Base-by-base conservation (phyloP, 2,329 filamentous ascomycete species). In the Fusarium ramigenum region DNA sequence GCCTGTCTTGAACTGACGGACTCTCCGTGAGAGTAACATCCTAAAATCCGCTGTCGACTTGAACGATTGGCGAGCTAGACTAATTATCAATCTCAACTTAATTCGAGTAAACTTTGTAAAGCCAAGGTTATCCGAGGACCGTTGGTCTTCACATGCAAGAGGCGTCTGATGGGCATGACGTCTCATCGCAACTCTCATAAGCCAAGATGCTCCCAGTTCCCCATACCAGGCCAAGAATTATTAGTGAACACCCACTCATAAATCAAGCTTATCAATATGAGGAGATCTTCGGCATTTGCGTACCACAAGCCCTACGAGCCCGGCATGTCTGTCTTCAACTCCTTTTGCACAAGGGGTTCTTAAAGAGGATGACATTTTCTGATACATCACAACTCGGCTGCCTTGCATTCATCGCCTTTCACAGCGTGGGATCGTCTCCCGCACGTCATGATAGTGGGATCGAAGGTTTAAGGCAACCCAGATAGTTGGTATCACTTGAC, bases 401-500 rank as follows among this genome's bases (percentile, higher is more conserved):
- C 66, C 47, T 57, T 69, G 56, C 70, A 59, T 61, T 46, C 59
- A 57, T 58, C 46, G 30, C 36, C 59, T 68, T 63, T 70, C 50
- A 44, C 28, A 39, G 59, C 49, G 42, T 47, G 36, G 67, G 59
- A 61, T 71, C 67, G 72, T n/a, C 59, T 68, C 28, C 54, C 40
- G 43, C 43, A 72, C 66, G 66, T 62, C 57, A 69, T 69, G 57
- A 62, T 59, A 64, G 49, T 53, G 44, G 70, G 52, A 64, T 60
- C n/a, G 43, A 60, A 74, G 54, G 57, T 66, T 73, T 47, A 57
- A 66, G 66, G 37, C 62, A 62, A 56, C 66, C 66, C 57, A 50
- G 39, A 36, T 39, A 63, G 28, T 67, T 57, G 63, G 67, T 63
- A 74, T 73, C 70, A 74, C 59, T 73, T 74, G 71, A 72, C 59